Base-by-base conservation (phyloP, 1,284 basidiomycete species). In the Porodaedalea pini region DNA sequence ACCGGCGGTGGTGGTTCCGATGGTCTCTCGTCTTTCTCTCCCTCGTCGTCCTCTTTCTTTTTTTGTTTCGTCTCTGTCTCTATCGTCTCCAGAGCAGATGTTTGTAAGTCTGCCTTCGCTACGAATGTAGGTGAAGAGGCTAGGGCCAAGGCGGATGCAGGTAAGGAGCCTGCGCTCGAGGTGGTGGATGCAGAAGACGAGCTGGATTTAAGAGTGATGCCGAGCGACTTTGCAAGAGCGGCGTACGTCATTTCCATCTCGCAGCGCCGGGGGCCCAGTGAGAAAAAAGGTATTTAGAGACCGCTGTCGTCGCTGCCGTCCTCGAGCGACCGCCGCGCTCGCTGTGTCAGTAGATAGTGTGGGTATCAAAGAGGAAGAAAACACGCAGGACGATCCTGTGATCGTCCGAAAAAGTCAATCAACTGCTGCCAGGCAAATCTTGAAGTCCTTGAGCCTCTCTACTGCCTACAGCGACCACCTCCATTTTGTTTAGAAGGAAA, bases 181-280 rank as follows among this genome's bases (percentile, higher is more conserved):
- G 56, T 10, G 29, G 53, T 54, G 31, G 53, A 23, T 4, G 45
- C 40, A 31, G 54, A 31, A 31, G 55, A 51, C n/a, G 56, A 57
- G 19, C 19, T 36, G n/a, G 45, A 40, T 36, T 51, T 57, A 25
- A 57, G 41, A 25, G 56, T 32, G 23, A 57, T 41, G 19, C 56
- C 56, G 27, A 57, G 56, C 48, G 56, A 57, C 49, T 57, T 57
- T 44, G 56, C 56, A 34, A 57, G 56, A 25, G 56, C 56, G 23
- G 50, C 50, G 50, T 57, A 57, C 17, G 56, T 60, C 59, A 56
- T 51, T 48, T 23, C 47, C 43, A 49, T 49, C 40, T 23, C 41
- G 11, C 21, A 23, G 19, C 41, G 21, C 8, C 10, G 34, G 34
- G n/a, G 23, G 34, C 6, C n/a, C 17, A 11, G 25, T 31, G 45